Conservation (phyloP, 1,284 basidiomycete species). For the Coniophora puteana region DNA sequence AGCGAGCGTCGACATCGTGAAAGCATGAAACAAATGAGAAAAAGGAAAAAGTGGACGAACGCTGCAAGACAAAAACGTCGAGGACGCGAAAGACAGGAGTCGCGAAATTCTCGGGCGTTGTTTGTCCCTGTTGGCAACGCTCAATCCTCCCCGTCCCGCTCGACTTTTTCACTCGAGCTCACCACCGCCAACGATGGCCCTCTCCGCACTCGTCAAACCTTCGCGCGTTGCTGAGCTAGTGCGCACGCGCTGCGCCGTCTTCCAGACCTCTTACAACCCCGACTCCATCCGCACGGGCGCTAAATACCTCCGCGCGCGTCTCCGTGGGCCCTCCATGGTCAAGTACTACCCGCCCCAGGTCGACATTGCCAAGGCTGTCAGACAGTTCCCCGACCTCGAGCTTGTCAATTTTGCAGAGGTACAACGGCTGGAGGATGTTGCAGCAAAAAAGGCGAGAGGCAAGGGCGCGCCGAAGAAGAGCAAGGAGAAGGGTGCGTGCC, state of each 20-base stretch:
- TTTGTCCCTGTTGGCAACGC: no score
- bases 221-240: slow-evolving; percentile 51
- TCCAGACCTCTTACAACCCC: slow-evolving; percentile 85
- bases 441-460: slow-evolving; percentile 66
- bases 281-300: slow-evolving; percentile 73
- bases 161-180: no score
- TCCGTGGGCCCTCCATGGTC: slow-evolving; percentile 76
- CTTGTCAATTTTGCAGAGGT: slow-evolving; percentile 62
- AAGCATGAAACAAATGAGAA: slow-evolving; percentile 9
- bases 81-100: no score
- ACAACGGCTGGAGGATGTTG: slow-evolving; percentile 63
- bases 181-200: slow-evolving; percentile 15
- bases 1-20: slow-evolving; percentile 13
- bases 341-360: slow-evolving; percentile 69
- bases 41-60: no score
- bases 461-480: slow-evolving; percentile 81
- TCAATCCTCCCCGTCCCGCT: no score
- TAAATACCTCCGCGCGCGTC: slow-evolving; percentile 75
- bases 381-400: slow-evolving; percentile 51
- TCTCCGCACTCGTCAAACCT: slow-evolving; percentile 32
- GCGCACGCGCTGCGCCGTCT: slow-evolving; percentile 65
- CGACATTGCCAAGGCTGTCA: slow-evolving; percentile 47
- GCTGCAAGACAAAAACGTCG: no score
- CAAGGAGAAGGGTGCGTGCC: slow-evolving; percentile 55
- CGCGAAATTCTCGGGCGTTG: no score